Base-by-base conservation (phyloP, 441 rosid genomes). In the Mallotus japonicus region DNA sequence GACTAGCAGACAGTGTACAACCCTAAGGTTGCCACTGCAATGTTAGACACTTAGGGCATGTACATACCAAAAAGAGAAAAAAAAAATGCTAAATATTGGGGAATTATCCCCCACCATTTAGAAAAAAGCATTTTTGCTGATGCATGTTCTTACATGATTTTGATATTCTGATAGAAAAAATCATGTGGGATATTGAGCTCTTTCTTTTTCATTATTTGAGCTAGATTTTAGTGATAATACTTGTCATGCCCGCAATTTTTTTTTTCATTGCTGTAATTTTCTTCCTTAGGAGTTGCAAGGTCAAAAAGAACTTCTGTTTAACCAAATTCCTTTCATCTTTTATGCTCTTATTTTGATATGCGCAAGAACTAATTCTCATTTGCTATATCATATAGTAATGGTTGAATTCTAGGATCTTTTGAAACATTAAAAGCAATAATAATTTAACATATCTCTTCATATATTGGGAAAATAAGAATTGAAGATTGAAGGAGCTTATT, bases 1-100 rank as follows among this genome's bases (percentile, higher is more conserved):
- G 59, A 76, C 53, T 14, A 69, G 72, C 73, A 73, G 54, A 5
- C 22, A 6, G 76, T 53, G 49, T 57, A 6, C 75, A 53, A 49
- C 83, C 67, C 32, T 64, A 75, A 75, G 84, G 76, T 75, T 80
- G 60, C 71, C 58, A 19, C 54, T 12, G 69, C 74, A 62, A 53
- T 71, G 32, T 73, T 65, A n/a, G 73, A 71, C 65, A 61, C 44
- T 67, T 15, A 16, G 59, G 73, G 32, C 24, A 28, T 66, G 79
- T 74, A 79, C 53, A 77, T 79, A 74, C 47, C 46, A 42, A 28
- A 72, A 73, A 42, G 32, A 28, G 32, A 28, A 15, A 16, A 56
- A 8, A 6, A 10, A 8, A n/a, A 1, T 60, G 77, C 65, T 44
- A 32, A 49, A 24, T 57, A 24, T 28, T 1, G 69, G 63, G n/a